Evolutionary conservation across 148 eudicot genomes (phyloP), one percentile per base, ranked within the genome.

Genomic region (Silene conica): DNA sequence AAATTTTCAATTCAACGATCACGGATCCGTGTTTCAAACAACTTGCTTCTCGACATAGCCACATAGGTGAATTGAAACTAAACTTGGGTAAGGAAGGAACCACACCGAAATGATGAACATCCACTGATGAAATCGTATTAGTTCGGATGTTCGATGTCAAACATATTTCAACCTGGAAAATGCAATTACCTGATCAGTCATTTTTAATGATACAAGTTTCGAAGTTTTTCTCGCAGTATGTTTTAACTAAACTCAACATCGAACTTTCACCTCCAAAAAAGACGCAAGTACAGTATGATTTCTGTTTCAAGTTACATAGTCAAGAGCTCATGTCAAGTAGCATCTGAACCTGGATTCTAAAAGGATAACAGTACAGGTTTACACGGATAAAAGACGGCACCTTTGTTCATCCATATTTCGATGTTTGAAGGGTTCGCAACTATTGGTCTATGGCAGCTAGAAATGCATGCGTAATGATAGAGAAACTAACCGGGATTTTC

Each of bases 101-200:
- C 90, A 67, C 45, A 92, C 98, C 97, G 80, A 95, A 95, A 89
- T 95, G 98, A 82, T 95, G 98, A 82, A 83, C 81, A 79, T 95
- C 97, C 15, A 89, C 3, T 23, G 96, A 87, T 68, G 94, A 82
- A 67, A 95, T 86, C 59, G 97, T 80, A 76, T 85, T 89, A 23
- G 97, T 95, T 61, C 81, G 77, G 80, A 95, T 87, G 82, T 95
- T 95, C 70, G 98, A 95, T n/a, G 98, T 95, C 89, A 95, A 77
- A 75, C 98, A 95, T 73, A 95, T 90, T 78, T 95, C 98, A 78
- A 95, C 98, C 98, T 95, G 90, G 79, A 84, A 74, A 73, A 43
- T 74, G 63, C 67, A 69, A 76, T 26, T 16, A 57, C 56, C 61
- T 31, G 65, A 62, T 63, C 48, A 56, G 26, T 18, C 31, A 57